phyloP scores from a whole-genome alignment of 441 rosid species.

The Populus hybrid region DNA sequence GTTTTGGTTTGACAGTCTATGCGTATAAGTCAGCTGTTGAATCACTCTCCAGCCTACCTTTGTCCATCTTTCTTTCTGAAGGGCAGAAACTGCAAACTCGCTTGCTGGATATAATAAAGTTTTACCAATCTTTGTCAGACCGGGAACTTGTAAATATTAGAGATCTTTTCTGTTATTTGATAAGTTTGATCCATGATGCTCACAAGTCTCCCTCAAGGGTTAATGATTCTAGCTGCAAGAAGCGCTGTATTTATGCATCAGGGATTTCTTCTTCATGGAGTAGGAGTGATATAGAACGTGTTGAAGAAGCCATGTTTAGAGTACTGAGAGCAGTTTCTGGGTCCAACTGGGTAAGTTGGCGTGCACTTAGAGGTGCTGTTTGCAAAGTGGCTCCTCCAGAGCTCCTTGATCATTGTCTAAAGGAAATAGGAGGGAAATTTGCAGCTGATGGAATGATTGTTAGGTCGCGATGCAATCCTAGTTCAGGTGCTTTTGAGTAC shows the following conservation, averaged over 20 bases:
- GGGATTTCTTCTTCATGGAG: conserved; percentile 35
- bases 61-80: conserved; percentile 37
- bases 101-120: conserved; percentile 37
- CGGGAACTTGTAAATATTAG: conserved; percentile 48
- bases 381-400: conserved; percentile 48
- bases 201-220: conserved; percentile 31
- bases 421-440: conserved; percentile 46
- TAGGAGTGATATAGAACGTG: conserved; percentile 39
- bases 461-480: conserved; percentile 36
- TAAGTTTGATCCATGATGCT: conserved; percentile 38
- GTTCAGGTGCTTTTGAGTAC: conserved; percentile 49
- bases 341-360: conserved; percentile 57
- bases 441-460: conserved; percentile 49
- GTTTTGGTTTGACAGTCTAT: conserved; percentile 50
- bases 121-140: conserved; percentile 52
- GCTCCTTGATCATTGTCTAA: conserved; percentile 60
- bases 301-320: conserved; percentile 60
- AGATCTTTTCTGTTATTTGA: conserved; percentile 50
- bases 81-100: conserved; percentile 34
- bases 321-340: conserved; percentile 66
- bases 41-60: conserved; percentile 39
- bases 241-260: conserved; percentile 14
- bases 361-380: conserved; percentile 63
- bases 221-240: conserved; percentile 27
- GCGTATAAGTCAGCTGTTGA: conserved; percentile 49